These are phyloP conservation scores for Vitis amurensis DNA, from an alignment of 164 flowering plant genomes.

Conservation along the genomic window DNA sequence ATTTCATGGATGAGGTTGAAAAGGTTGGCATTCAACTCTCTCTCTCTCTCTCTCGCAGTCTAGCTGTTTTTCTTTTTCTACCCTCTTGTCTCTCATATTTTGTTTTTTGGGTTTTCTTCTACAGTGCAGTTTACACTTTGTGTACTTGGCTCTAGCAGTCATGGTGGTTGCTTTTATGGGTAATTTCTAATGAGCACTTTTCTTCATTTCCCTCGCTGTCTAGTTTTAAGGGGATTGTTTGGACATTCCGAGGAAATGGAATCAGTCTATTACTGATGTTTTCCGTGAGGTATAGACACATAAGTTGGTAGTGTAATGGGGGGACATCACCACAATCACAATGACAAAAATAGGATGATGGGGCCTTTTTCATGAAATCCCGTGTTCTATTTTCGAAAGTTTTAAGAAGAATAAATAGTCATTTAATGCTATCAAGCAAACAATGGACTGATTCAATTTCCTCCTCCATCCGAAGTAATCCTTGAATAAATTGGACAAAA, in stretches of 20 bases:
- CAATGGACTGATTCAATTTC: neutral
- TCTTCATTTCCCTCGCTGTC: slow-evolving; percentile 16
- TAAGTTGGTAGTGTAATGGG: neutral
- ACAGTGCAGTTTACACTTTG: slow-evolving; percentile 80
- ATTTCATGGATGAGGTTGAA: slow-evolving; percentile 75
- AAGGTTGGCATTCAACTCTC: slow-evolving; percentile 48
- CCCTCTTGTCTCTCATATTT: neutral
- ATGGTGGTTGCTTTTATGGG: slow-evolving; percentile 88
- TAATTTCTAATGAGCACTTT: slow-evolving; percentile 26
- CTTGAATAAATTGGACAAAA: neutral
- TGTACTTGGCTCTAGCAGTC: slow-evolving; percentile 80
- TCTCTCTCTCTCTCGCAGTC: neutral
- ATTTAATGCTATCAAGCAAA: too few relatives aligned
- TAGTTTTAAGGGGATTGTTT: neutral
- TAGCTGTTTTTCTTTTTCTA: neutral
- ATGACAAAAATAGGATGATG: neutral
- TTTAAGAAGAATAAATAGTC: too few relatives aligned
- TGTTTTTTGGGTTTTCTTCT: slow-evolving; percentile 8
- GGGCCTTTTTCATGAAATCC: neutral
- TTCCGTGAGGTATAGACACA: too few relatives aligned
- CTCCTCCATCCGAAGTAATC: too few relatives aligned
- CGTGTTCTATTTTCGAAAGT: neutral
- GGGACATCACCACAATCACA: neutral
- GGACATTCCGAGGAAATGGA: too few relatives aligned
- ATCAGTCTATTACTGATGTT: too few relatives aligned